Evolutionary conservation across 306 rosid genomes (phyloP), one percentile per base, ranked within the genome.

Genomic region (Malus sieversii): DNA sequence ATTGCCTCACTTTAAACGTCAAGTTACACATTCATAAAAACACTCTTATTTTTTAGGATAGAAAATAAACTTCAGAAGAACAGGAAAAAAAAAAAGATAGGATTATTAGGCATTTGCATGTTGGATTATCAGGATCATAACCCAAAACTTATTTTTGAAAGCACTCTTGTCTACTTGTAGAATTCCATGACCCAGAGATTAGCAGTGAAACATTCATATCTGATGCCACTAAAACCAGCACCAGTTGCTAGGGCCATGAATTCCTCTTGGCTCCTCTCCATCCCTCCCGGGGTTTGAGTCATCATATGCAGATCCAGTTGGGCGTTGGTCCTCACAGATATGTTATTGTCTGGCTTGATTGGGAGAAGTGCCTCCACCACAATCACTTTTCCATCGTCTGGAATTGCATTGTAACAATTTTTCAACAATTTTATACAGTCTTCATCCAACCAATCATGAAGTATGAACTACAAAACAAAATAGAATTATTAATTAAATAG

Each of bases 131-230:
- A 16, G 8, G 20, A 48, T 13, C 55, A 48, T 48, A 48, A 15
- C 55, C 20, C 20, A 38, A 7, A 38, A 38, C 42, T 38, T 38
- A 38, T 38, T 38, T 38, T 38, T 48, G 18, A 48, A 16, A 48
- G 6, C 55, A 66, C 70, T 80, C 23, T 81, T 85, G 19, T 35
- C 52, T 70, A 74, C 82, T 90, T 90, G 35, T 80, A 84, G 74
- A 90, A 87, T 73, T 87, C 91, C 82, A 90, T 87, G 44, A 87
- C 48, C 85, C 88, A 85, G 6, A 73, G 70, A 64, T 76, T 79
- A n/a, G 66, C 66, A 2, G 79, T 79, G 71, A 12, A 75, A n/a
- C 87, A 80, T 11, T 70, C 78, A 77, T 77, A 84, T 74, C 40
- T 75, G 60, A 90, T 71, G 60, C 87, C 85, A 3, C 78, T 66